Percentiles rank a stretch among this genome's conserved stretches.
phyloP scores from a whole-genome alignment of 1,284 basidiomycete genomes.

The Limonomyces culmigenus region DNA sequence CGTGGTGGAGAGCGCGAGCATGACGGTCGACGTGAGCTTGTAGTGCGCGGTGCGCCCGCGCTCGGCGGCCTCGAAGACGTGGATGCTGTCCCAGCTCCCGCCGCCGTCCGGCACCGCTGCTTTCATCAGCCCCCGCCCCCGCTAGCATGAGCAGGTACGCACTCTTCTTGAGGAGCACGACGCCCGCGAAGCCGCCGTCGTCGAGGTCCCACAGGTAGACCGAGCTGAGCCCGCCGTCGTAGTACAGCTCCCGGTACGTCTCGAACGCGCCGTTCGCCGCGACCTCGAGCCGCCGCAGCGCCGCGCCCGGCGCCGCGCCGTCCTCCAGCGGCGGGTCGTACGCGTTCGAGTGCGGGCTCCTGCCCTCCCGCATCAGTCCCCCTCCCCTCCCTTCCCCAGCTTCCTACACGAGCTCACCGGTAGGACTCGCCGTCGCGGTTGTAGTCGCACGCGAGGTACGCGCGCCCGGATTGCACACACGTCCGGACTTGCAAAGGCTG shows the following conservation, averaged over 20 bases:
- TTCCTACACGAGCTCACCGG: conserved; percentile 34
- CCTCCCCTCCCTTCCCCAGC: too few relatives aligned
- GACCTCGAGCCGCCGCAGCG: conserved; percentile 83
- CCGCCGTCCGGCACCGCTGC: conserved; percentile 38
- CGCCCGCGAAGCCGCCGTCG: conserved; percentile 91
- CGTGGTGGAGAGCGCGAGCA: conserved; percentile 81
- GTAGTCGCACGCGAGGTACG: conserved; percentile 95
- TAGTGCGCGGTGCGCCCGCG: conserved; percentile 86
- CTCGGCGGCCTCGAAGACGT: conserved; percentile 91
- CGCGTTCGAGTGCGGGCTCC: conserved; percentile 94
- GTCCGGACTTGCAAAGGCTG: conserved; percentile 77
- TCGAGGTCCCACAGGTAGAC: conserved; percentile 98
- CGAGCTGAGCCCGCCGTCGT: conserved; percentile 91
- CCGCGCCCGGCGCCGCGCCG: conserved; percentile 71
- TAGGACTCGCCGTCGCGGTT: conserved; percentile 95
- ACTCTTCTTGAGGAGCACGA: conserved; percentile 95
- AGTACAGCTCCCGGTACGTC: conserved; percentile 97
- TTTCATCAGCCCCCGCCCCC: conserved; percentile 29
- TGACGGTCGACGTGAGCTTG: conserved; percentile 94
- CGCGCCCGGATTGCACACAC: conserved; percentile 67
- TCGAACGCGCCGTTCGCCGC: conserved; percentile 93
- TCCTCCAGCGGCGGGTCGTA: conserved; percentile 83
- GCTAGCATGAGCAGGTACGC: conserved; percentile 3
- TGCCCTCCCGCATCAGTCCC: conserved; percentile 15
- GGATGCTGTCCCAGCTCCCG: conserved; percentile 92